Evolutionary conservation across 1,284 basidiomycete species (phyloP), one percentile per base, ranked within the genome.

Genomic region (Psilocybe mexicana): DNA sequence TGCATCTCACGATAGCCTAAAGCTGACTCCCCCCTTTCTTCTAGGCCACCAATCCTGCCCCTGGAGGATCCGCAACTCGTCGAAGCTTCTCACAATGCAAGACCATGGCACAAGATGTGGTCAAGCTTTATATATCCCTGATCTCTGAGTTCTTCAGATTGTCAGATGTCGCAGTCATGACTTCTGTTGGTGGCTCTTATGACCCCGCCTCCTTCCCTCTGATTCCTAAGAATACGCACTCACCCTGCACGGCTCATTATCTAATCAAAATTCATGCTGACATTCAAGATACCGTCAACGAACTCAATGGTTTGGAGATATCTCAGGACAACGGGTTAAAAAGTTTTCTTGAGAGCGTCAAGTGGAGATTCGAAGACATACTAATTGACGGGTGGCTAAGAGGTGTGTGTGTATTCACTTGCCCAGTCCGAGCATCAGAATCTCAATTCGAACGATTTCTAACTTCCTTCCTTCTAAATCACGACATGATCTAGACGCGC

Each of bases 101-200:
- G 25, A 87, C 88, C 1, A 98, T 99, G 94, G 92, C 93, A 0
- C 78, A 92, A 14, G 96, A 98, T 66, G 87, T 97, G 54, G 81
- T 98, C 64, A 92, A 92, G 67, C 83, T 91, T 28, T 99, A 96
- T 76, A 88, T 94, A 60, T 85, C 88, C 2, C 81, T 92, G 7
- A 76, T 99, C 30, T 95, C 94, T 2, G 86, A 94, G 63, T 95
- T 96, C 73, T 98, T 99, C 76, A 82, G 82, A 45, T 79, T 98
- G 55, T 96, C 94, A 5, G 87, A 95, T 70, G 82, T 66, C n/a
- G 61, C 66, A 5, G 63, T 66, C 42, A 63, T 65, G 65, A 57
- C 49, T 46, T 61, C 66, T 14, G 59, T 68, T 43, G 61, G 47
- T 58, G 66, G 59, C 58, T 62, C 64, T 45, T 72, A 67, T 55